phyloP scores from a whole-genome alignment of 2,329 filamentous ascomycete genomes.

The Zasmidium citrigriseum region DNA sequence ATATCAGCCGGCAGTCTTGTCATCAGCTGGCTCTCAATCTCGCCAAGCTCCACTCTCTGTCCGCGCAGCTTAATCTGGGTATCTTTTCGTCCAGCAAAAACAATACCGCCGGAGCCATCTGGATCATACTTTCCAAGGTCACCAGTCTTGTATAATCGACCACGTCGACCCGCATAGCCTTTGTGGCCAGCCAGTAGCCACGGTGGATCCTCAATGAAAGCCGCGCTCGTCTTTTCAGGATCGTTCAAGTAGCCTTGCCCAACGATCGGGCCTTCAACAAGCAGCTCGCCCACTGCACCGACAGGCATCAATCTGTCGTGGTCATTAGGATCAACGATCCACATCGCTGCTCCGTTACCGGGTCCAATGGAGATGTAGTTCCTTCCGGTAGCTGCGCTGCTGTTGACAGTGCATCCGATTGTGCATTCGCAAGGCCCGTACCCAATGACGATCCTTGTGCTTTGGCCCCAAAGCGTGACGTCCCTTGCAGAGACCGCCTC shows the following conservation, averaged over 20 bases:
- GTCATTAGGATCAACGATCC: slow-evolving; percentile 3
- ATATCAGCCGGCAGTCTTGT: slow-evolving; percentile 31
- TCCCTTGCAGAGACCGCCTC: no score
- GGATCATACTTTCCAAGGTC: background rate
- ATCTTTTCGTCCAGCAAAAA: slow-evolving; percentile 58
- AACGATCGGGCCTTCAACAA: slow-evolving; percentile 48
- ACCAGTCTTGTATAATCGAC: background rate
- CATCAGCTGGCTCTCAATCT: slow-evolving; percentile 48
- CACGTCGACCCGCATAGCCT: no score
- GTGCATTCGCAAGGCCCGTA: background rate
- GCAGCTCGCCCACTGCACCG: slow-evolving; percentile 49
- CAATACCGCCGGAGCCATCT: background rate
- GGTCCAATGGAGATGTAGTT: no score
- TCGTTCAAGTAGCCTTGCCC: slow-evolving; percentile 45
- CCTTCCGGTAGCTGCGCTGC: no score
- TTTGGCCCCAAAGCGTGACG: no score
- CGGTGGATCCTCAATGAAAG: slow-evolving; percentile 33
- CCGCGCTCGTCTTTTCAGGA: slow-evolving; percentile 29
- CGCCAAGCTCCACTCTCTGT: slow-evolving; percentile 62
- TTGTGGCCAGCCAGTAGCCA: no score
- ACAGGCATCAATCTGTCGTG: no score
- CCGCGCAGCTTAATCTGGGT: slow-evolving; percentile 69
- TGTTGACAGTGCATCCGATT: no score
- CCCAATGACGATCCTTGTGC: background rate
- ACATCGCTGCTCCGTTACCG: background rate